Evolutionary conservation across 192 early-diverging fungal genomes (phyloP).

Genomic region (Gamsiella multidivaricata): DNA sequence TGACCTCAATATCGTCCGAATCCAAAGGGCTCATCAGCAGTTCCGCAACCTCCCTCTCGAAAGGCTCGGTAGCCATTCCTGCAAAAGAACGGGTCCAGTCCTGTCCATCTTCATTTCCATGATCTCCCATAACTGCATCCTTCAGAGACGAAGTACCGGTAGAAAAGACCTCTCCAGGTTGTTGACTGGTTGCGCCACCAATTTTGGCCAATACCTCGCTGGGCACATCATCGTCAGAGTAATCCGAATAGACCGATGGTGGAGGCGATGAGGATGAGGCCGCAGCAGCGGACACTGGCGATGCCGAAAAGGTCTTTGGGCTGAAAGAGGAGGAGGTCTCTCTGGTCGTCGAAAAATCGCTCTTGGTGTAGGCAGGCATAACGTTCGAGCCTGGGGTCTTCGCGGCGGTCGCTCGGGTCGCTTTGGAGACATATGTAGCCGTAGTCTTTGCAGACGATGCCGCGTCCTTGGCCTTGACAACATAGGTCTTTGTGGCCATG

Average conservation of each 20-base stretch:
- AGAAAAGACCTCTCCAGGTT: not conserved
- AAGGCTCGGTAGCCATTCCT: slow-evolving; percentile 81
- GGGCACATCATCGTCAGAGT: slow-evolving; percentile 7
- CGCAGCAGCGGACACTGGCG: slow-evolving; percentile 3
- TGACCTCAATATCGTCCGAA: slow-evolving; percentile 91
- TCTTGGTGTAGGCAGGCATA: slow-evolving; percentile 15
- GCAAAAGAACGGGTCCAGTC: slow-evolving; percentile 79
- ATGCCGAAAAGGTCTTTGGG: not conserved
- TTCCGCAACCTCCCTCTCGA: slow-evolving; percentile 74
- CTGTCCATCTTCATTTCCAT: slow-evolving; percentile 24
- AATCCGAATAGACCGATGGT: slow-evolving; percentile 4
- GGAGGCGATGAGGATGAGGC: not conserved
- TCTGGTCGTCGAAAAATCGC: slow-evolving; percentile 13
- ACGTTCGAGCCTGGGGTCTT: not conserved
- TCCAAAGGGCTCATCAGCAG: slow-evolving; percentile 76
- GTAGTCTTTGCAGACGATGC: slow-evolving; percentile 7
- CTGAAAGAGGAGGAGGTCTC: not conserved
- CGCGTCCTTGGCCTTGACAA: slow-evolving; percentile 24
- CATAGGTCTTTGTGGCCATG: slow-evolving; percentile 40
- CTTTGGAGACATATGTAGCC: slow-evolving; percentile 13
- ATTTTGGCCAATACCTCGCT: not conserved
- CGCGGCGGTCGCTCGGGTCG: not conserved
- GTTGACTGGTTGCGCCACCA: slow-evolving; percentile 32
- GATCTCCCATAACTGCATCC: slow-evolving; percentile 39
- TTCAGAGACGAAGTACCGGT: slow-evolving; percentile 10